Evolutionary conservation across 1,139 yeast genomes (phyloP).

Genomic region (Scheffersomyces quercinus): DNA sequence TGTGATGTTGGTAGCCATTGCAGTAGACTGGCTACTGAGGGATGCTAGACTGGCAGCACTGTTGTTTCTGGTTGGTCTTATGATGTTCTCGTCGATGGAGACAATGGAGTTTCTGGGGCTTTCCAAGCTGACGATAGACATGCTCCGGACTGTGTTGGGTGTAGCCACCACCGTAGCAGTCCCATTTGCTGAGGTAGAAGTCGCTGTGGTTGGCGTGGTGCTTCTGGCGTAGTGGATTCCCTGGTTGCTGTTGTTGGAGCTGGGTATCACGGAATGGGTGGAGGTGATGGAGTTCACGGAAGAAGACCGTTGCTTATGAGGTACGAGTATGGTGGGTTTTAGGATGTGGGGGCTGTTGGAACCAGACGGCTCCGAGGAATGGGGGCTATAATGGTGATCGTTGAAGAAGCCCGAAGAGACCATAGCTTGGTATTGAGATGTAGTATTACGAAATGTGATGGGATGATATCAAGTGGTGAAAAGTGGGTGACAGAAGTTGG

Average conservation of each 20-base stretch:
- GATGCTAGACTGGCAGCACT: conserved; percentile 33
- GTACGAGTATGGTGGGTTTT: conserved; percentile 16
- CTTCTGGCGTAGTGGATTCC: not conserved
- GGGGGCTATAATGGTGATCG: conserved; percentile 17
- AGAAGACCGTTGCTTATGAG: conserved; percentile 32
- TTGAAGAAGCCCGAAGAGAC: conserved; percentile 16
- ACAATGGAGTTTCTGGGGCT: conserved; percentile 47
- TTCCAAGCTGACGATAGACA: conserved; percentile 42
- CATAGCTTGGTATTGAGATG: conserved; percentile 4
- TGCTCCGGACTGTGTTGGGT: conserved; percentile 26
- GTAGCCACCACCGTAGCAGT: conserved; percentile 7
- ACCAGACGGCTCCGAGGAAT: conserved; percentile 19
- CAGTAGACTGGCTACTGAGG: conserved; percentile 6
- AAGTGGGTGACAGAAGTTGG: too few species aligned
- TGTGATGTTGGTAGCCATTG: not conserved
- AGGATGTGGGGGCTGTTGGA: conserved; percentile 25
- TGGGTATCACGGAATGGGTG: conserved; percentile 5
- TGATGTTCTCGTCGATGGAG: conserved; percentile 36
- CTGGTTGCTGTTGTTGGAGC: too few species aligned
- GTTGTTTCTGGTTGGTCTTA: conserved; percentile 34
- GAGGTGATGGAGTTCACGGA: conserved; percentile 36
- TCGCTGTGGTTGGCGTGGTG: conserved; percentile 2
- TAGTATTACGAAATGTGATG: not conserved
- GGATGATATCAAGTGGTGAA: not conserved
- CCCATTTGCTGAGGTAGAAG: conserved; percentile 3